Evolutionary conservation across 1,284 basidiomycete species (phyloP), one percentile per base, ranked within the genome.

Genomic region (Lignosus rhinocerotis): DNA sequence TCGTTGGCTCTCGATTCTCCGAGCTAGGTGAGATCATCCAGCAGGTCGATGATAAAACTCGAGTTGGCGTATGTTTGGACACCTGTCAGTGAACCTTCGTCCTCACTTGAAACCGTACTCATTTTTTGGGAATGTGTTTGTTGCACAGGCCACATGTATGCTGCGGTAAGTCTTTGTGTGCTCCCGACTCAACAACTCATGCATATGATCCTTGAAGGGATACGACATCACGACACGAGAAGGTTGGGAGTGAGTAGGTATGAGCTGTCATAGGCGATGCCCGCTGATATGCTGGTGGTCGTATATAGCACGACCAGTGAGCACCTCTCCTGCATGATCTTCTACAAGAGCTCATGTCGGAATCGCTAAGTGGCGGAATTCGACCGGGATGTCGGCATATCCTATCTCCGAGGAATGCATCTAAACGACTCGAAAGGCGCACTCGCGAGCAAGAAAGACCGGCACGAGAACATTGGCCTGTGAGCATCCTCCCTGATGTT

Each of bases 381-480:
- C 64, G 85, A 91, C 44, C 66, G 76, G 17, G 76, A 83, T 51
- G 78, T 96, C 6, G 92, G 93, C 1, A 69, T 90, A 33, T 71
- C 79, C 12, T 93, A 91, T 68, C 83, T 95, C 14, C 80, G 84
- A 6, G 92, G 87, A 0, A 87, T 94, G 80, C 93, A 96, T 70
- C 70, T 94, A 53, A 96, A 96, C 72, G 93, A 94, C 70, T 92
- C 89, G 4, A 92, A 92, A 68, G 80, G 78, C 14, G 76, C 75
- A 0, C 76, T 87, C 6, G 83, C 79, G 1, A 87, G 85, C 21
- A 86, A 83, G 66, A 86, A 85, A 63, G 93, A 95, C 69, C 74
- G 91, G 32, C 93, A 95, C 68, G 87, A 92, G 70, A 95, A 94
- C 63, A 87, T 95, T 44, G 93, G 92, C 14, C 70, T 90, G 87